Evolutionary conservation across 2,329 filamentous ascomycete genomes (phyloP).

Genomic region (Passalora sequoiae): DNA sequence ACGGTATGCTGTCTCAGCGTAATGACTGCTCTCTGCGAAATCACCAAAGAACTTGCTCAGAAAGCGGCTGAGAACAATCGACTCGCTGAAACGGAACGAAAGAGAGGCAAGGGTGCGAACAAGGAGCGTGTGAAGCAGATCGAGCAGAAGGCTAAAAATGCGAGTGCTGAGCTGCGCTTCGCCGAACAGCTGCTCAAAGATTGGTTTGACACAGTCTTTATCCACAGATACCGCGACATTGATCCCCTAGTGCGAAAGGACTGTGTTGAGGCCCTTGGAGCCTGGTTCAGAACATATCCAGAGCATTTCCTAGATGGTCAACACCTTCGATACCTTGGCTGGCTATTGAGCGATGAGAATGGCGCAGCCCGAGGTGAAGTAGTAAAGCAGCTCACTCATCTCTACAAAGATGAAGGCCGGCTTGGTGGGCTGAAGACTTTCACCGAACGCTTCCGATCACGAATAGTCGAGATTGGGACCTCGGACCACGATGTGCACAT

Average conservation of each 20-base stretch:
- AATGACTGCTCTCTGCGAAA: constrained; percentile 68
- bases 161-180: constrained; percentile 62
- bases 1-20: constrained; percentile 79
- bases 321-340: constrained; percentile 89
- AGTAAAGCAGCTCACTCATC: constrained; percentile 70
- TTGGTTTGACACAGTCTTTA: constrained; percentile 87
- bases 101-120: constrained; percentile 63
- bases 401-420: constrained; percentile 77
- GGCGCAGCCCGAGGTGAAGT: constrained; percentile 76
- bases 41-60: constrained; percentile 65
- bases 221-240: constrained; percentile 91
- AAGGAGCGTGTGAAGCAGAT: constrained; percentile 71
- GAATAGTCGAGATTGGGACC: constrained; percentile 88
- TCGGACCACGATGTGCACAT: constrained; percentile 77
- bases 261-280: constrained; percentile 77
- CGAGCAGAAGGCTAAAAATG: constrained; percentile 65
- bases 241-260: constrained; percentile 84
- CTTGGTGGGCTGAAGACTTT: constrained; percentile 76
- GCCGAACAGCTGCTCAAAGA: constrained; percentile 72
- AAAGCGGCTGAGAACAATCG: constrained; percentile 71
- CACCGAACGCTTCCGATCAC: constrained; percentile 81
- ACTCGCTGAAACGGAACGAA: constrained; percentile 71
- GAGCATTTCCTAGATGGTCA: constrained; percentile 85
- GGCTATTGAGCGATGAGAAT: constrained; percentile 82
- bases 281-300: constrained; percentile 81